phyloP scores from a whole-genome alignment of 768 basidiomycete genomes.

The Cytidiella melzeri region DNA sequence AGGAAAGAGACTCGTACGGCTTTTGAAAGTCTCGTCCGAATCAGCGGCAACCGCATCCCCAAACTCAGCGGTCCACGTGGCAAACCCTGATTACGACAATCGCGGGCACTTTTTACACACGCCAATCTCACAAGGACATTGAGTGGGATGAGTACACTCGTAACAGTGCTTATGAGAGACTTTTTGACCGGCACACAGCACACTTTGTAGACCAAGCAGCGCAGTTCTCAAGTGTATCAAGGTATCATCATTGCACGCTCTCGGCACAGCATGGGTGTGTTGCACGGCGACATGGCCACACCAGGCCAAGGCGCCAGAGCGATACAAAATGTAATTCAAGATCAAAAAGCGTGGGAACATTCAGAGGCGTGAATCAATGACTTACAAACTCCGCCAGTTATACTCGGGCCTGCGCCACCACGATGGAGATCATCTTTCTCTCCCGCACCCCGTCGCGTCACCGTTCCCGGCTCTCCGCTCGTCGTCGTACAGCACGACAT shows the following conservation, averaged over 20 bases:
- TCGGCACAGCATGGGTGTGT: too few species aligned
- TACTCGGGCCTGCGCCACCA: conserved; percentile 9
- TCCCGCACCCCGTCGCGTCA: conserved; percentile 9
- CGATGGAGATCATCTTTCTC: conserved; percentile 10
- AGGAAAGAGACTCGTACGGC: conserved; percentile 1
- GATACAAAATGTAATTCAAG: neutral
- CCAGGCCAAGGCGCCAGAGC: neutral
- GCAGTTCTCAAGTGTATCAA: too few species aligned
- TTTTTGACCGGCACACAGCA: too few species aligned
- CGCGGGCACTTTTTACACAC: neutral
- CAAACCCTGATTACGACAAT: conserved; percentile 5
- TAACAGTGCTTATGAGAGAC: too few species aligned
- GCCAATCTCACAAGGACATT: neutral
- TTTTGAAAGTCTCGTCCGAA: conserved; percentile 9
- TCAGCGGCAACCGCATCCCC: conserved; percentile 2
- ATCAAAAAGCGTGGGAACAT: conserved; percentile 3
- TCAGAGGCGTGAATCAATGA: neutral
- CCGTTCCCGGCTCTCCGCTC: conserved; percentile 14
- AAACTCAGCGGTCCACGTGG: conserved; percentile 15
- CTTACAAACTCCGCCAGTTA: conserved; percentile 12
- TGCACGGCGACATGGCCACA: too few species aligned
- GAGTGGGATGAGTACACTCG: too few species aligned
- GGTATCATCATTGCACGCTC: too few species aligned
- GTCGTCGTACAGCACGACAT: conserved; percentile 31
- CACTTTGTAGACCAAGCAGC: too few species aligned